Evolutionary conservation across 2,329 filamentous ascomycete genomes (phyloP).

Genomic region (Alternaria hordeiaustralica): DNA sequence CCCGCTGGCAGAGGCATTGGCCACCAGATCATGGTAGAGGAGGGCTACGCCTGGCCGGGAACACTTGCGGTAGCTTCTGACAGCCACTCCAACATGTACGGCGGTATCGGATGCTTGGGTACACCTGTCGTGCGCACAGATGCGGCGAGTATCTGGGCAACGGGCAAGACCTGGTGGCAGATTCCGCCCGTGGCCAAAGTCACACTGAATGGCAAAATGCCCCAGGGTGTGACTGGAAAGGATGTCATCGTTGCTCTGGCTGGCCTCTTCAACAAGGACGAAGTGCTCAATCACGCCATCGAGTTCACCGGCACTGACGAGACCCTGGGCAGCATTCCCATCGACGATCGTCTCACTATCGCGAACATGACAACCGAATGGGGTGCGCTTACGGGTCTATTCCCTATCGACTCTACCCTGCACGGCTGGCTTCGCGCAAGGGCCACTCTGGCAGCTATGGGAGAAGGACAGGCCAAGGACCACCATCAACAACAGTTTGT

Average conservation of each 20-base stretch:
- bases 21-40: slow-evolving; percentile 91
- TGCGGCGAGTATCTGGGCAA: slow-evolving; percentile 85
- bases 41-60: slow-evolving; percentile 83
- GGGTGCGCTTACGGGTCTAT: slow-evolving; percentile 75
- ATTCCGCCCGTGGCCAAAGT: slow-evolving; percentile 84
- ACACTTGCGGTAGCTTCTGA: slow-evolving; percentile 82
- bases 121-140: slow-evolving; percentile 87
- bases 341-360: slow-evolving; percentile 78
- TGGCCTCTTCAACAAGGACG: slow-evolving; percentile 82
- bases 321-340: slow-evolving; percentile 73
- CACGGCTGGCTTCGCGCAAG: slow-evolving; percentile 77
- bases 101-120: slow-evolving; percentile 76
- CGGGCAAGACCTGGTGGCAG: slow-evolving; percentile 85
- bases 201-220: slow-evolving; percentile 76
- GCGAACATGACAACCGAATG: slow-evolving; percentile 85
- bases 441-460: slow-evolving; percentile 74
- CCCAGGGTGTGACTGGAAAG: slow-evolving; percentile 84
- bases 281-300: slow-evolving; percentile 89
- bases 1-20: slow-evolving; percentile 82
- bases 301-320: slow-evolving; percentile 84
- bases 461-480: slow-evolving; percentile 55
- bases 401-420: slow-evolving; percentile 79
- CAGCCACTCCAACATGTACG: slow-evolving; percentile 83
- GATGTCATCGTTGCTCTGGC: slow-evolving; percentile 92
- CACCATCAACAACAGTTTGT: slow-evolving; percentile 67